Conservation (phyloP, 164 flowering plant genomes). For the Chloranthus sessilifolius region DNA sequence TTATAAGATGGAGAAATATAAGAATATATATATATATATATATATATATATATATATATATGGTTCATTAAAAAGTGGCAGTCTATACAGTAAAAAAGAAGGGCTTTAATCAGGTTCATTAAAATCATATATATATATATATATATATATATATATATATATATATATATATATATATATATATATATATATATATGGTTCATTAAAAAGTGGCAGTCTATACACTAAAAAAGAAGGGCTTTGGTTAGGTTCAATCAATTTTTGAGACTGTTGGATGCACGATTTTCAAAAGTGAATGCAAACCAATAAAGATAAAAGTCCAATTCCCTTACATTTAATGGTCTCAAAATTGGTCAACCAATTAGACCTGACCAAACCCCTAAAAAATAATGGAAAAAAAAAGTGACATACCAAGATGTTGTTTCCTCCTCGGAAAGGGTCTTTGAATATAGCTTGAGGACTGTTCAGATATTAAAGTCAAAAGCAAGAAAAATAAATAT, state of each 20-base stretch:
- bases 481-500: background rate
- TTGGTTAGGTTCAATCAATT: no score
- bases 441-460: conserved; percentile 96
- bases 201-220: background rate
- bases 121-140: no score
- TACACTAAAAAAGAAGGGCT: background rate
- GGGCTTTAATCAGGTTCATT: no score
- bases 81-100: background rate
- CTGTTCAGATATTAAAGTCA: no score
- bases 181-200: no score
- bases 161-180: background rate
- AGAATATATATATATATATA: background rate
- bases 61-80: background rate
- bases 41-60: background rate
- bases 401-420: conserved; percentile 68
- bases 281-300: no score
- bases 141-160: no score
- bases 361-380: background rate
- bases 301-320: no score
- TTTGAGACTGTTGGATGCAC: no score
- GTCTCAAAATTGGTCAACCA: background rate
- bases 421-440: conserved; percentile 96
- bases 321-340: no score
- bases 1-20: background rate
- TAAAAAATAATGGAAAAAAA: background rate